Percentiles rank a stretch among this genome's conserved stretches.
Conservation (phyloP, 2,329 filamentous ascomycete species). For the Neofusicoccum laricinum region DNA sequence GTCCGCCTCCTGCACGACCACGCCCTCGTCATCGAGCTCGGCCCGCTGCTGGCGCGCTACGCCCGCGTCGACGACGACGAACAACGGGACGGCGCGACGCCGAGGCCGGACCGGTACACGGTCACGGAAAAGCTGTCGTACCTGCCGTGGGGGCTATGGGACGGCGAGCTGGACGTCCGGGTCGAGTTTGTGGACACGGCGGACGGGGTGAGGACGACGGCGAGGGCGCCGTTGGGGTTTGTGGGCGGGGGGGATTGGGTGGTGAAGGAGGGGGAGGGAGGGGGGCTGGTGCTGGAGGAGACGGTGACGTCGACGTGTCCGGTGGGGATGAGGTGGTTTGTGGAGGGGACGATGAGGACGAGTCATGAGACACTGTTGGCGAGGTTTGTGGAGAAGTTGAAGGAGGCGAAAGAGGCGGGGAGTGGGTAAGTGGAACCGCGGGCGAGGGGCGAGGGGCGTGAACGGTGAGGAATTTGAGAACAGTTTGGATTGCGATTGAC, state of each 20-base stretch:
- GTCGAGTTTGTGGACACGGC: neutral
- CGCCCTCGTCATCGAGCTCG: neutral
- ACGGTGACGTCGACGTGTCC: neutral
- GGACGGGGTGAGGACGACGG: neutral
- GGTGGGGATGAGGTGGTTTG: conserved; percentile 2
- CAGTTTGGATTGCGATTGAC: too few species aligned
- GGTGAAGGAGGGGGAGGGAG: neutral
- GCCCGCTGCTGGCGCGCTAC: neutral
- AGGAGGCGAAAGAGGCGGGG: neutral
- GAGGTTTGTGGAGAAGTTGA: conserved; percentile 11
- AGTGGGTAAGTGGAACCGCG: too few species aligned
- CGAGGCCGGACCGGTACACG: too few species aligned
- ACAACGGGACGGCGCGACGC: too few species aligned
- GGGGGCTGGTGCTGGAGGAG: neutral
- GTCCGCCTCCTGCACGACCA: conserved; percentile 6
- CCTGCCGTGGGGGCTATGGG: neutral
- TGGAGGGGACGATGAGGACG: conserved; percentile 12
- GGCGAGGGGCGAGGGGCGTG: too few species aligned
- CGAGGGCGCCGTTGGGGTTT: conserved; percentile 4
- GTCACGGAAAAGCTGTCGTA: neutral
- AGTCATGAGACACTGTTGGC: neutral
- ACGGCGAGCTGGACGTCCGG: neutral
- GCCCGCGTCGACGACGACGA: neutral
- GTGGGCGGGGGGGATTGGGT: neutral
- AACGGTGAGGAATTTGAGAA: too few species aligned